phyloP scores from a whole-genome alignment of 78 protist genomes.

The Polysphondylium violaceum region DNA sequence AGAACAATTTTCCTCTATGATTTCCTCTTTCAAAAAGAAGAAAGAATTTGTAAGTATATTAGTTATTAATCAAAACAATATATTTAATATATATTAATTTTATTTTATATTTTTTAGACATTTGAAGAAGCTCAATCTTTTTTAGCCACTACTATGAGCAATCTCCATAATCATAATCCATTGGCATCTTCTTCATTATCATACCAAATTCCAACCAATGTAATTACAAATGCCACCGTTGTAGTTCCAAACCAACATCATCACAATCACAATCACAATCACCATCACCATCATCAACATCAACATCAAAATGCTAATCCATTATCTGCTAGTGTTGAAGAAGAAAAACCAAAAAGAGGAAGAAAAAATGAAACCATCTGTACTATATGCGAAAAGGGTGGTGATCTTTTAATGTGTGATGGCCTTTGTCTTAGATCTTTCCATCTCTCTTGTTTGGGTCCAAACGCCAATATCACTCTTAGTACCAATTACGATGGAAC shows the following conservation, averaged over 20 bases:
- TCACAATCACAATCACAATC: background rate
- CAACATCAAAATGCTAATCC: background rate
- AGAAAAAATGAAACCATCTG: slow-evolving; percentile 75
- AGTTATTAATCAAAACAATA: background rate
- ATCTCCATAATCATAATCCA: too few species aligned
- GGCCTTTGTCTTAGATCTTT: slow-evolving; percentile 60
- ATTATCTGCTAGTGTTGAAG: slow-evolving; percentile 3
- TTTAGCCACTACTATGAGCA: too few species aligned
- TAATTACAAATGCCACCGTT: background rate
- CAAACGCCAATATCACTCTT: background rate
- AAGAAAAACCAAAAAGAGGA: slow-evolving; percentile 40
- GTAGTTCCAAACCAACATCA: background rate
- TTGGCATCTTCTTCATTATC: too few species aligned
- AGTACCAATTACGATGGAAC: background rate
- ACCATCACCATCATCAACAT: background rate
- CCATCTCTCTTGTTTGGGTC: slow-evolving; percentile 37
- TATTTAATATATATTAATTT: too few species aligned
- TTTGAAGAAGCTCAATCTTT: too few species aligned
- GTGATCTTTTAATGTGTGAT: slow-evolving; percentile 65
- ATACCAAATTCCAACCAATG: too few species aligned
- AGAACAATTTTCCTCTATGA: background rate
- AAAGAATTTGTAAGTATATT: background rate
- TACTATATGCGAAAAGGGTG: slow-evolving; percentile 52
- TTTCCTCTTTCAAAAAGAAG: background rate
- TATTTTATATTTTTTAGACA: too few species aligned